Base-by-base conservation (phyloP, 345 rosid species). In the Firmiana major region DNA sequence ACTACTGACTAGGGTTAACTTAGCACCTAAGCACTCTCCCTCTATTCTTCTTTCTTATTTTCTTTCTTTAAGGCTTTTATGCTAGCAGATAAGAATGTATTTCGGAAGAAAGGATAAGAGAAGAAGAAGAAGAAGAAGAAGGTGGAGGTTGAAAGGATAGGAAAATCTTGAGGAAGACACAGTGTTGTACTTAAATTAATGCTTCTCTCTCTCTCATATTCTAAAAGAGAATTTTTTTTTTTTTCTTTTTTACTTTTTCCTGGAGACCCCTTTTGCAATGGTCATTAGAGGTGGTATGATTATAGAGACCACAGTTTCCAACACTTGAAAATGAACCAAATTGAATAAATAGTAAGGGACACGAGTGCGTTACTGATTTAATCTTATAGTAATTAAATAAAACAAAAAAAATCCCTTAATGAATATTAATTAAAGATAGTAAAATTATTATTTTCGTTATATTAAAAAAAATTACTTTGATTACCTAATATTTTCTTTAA, bases 331-430 rank as follows among this genome's bases (percentile, higher is more conserved):
- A 51, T 74, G 54, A 66, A 57, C 16, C 57, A 69, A 31, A 15
- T 66, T 5, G 34, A 65, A 64, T 40, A 64, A 64, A 64, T 19
- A 15, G 17, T 66, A 42, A 22, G 70, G 84, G 89, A 90, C 91
- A 90, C 91, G 94, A 86, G 89, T 89, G 90, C 63, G 77, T 53
- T 42, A 63, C 53, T 58, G 73, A 21, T 66, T 66, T 42, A 66
- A 17, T 53, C 48, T 67, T 13, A 1, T 31, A 46, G 15, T 46
- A 11, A 71, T 49, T 77, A 77, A 68, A 31, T 31, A 0, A 31
- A 31, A 31, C 1, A 31, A 0, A 31, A 31, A 31, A 31, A 31
- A 31, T 31, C 34, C 34, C 34, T 31, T 0, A 31, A 31, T 31
- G 34, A n/a, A n/a, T n/a, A n/a, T n/a, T n/a, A n/a, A n/a, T n/a